A percentile compares a stretch with the other conserved stretches of the same genome.
Evolutionary conservation across 805 yeast species (phyloP).

Genomic region (Schwanniomyces occidentalis): DNA sequence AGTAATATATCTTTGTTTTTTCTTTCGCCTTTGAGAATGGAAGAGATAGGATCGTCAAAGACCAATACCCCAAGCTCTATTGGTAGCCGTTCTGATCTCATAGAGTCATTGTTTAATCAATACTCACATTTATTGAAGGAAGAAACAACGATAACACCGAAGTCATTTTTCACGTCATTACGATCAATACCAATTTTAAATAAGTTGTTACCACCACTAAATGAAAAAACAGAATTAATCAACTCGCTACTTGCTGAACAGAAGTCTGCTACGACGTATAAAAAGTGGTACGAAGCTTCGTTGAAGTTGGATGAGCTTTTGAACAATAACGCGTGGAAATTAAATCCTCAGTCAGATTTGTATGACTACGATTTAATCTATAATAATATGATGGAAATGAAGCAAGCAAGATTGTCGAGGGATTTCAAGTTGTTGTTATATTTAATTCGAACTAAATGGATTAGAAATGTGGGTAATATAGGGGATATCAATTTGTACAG

Average conservation of each 20-base stretch:
- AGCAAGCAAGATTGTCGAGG: constrained; percentile 53
- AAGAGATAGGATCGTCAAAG: too few relatives aligned
- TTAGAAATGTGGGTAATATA: constrained; percentile 82
- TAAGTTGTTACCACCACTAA: constrained; percentile 18
- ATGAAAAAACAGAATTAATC: constrained; percentile 23
- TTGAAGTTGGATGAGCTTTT: constrained; percentile 61
- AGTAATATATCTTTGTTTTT: too few relatives aligned
- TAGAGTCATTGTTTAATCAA: constrained; percentile 7
- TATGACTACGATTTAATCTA: constrained; percentile 72
- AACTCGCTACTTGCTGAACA: constrained; percentile 28
- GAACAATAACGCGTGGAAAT: constrained; percentile 74
- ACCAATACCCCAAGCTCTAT: too few relatives aligned
- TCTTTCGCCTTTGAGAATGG: too few relatives aligned
- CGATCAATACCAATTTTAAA: constrained; percentile 20
- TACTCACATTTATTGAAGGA: constrained; percentile 6
- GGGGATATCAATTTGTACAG: constrained; percentile 77
- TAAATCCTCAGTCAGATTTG: constrained; percentile 54
- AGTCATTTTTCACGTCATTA: constrained; percentile 6
- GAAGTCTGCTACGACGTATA: constrained; percentile 41
- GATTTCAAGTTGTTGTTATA: constrained; percentile 67
- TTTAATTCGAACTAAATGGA: constrained; percentile 80
- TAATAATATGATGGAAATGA: constrained; percentile 53
- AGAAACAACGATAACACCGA: constrained; percentile 1
- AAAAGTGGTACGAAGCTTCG: constrained; percentile 70
- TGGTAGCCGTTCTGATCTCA: constrained; percentile 5